Base-by-base conservation (phyloP, 257 asterid genomes). In the Forsythia suspensa region DNA sequence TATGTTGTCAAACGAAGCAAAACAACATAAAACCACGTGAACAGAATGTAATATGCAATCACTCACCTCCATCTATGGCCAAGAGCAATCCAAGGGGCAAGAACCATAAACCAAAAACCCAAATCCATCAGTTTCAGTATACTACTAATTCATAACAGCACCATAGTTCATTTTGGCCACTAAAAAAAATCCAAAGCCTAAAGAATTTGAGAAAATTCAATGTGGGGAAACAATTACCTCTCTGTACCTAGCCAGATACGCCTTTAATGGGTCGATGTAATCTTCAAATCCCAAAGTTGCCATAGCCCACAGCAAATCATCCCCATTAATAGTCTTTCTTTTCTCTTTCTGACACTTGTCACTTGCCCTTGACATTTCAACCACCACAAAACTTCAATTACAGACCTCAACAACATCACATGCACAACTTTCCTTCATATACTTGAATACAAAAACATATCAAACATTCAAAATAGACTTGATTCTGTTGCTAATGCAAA, bases 261-360 rank as follows among this genome's bases (percentile, higher is more conserved):
- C 87, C 91, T 90, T 92, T 73, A 94, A 97, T 46, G 98, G 97
- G 8, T 94, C 97, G 67, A 94, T 89, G 82, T 94, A 94, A 55
- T 94, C 97, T 88, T 92, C 97, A 85, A 94, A 94, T 40, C 98
- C 98, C 78, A 94, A 82, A 77, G 97, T 92, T 3, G 34, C 34
- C 34, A 29, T 29, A 29, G 34, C 34, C 34, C 34, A 29, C 2
- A 29, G 34, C 34, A 29, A 29, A 29, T 29, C 34, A 29, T 29
- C 34, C 34, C 34, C 34, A 29, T 29, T 29, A 29, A 29, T 29
- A 0, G 34, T 29, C 34, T 29, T 29, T 29, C 34, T 29, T 29
- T 29, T 29, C 34, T 29, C 34, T 29, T 29, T 29, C 34, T 29
- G 34, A 29, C 34, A 29, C 34, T 29, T 29, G 34, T 29, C 34